Percentiles rank a stretch among this genome's conserved stretches.
Conservation (phyloP, 345 rosid genomes). For the Salix udensis region DNA sequence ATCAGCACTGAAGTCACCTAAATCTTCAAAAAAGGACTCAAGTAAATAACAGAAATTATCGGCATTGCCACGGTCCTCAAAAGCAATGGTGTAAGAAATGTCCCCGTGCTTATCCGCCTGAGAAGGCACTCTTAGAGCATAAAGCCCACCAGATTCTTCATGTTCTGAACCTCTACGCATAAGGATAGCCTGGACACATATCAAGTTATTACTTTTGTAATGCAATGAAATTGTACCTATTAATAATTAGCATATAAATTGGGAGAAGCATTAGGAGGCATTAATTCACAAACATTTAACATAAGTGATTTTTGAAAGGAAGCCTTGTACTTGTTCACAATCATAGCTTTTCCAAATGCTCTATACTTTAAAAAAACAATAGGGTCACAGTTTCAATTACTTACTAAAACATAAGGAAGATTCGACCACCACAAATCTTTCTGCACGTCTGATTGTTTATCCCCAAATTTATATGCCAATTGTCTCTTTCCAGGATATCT, state of each 20-base stretch:
- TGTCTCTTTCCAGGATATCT: constrained; percentile 24
- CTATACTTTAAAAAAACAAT: not conserved
- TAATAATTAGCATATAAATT: not conserved
- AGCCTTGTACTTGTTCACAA: not conserved
- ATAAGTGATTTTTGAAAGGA: not conserved
- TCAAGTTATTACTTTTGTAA: not conserved
- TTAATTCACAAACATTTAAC: not conserved
- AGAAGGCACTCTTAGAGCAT: constrained; percentile 36
- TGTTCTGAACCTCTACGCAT: constrained; percentile 54
- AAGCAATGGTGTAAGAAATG: constrained; percentile 49
- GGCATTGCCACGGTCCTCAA: constrained; percentile 76
- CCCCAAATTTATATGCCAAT: constrained; percentile 15
- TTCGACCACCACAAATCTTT: constrained; percentile 65
- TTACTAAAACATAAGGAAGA: constrained; percentile 67
- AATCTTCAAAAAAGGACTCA: constrained; percentile 64
- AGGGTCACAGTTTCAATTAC: constrained; percentile 14
- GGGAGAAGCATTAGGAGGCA: not conserved
- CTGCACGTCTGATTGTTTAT: constrained; percentile 27
- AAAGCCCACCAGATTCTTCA: constrained; percentile 51
- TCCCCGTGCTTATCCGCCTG: constrained; percentile 22
- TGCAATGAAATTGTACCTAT: not conserved
- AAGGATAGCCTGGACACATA: constrained; percentile 49
- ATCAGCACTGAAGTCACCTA: constrained; percentile 56
- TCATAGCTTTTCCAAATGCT: not conserved
- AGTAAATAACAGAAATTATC: constrained; percentile 69